Evolutionary conservation across 2,329 filamentous ascomycete species (phyloP).

Genomic region (Stachybotrys chartarum): DNA sequence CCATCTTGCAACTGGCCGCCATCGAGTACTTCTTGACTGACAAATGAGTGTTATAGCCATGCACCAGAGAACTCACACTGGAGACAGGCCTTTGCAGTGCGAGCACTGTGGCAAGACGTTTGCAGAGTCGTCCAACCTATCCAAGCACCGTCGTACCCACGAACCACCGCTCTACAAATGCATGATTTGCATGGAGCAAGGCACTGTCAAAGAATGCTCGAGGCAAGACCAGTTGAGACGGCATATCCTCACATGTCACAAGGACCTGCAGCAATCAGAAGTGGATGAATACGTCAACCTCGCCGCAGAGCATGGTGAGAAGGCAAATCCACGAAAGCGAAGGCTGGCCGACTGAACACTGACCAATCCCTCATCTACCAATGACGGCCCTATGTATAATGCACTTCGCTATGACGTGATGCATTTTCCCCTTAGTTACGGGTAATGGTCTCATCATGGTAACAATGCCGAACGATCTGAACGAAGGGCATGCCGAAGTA

Average conservation of each 20-base stretch:
- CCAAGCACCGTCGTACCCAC: constrained; percentile 44
- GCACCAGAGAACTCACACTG: constrained; percentile 60
- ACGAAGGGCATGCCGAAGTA: too few species aligned
- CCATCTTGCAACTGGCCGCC: not conserved
- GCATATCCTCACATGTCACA: not conserved
- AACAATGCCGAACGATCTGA: too few species aligned
- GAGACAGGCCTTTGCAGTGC: constrained; percentile 54
- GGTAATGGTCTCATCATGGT: too few species aligned
- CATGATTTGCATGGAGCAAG: constrained; percentile 39
- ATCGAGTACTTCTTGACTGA: constrained; percentile 7
- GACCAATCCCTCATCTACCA: too few species aligned
- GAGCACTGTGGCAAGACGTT: constrained; percentile 52
- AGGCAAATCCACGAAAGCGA: not conserved
- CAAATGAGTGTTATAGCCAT: constrained; percentile 38
- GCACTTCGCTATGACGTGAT: too few species aligned
- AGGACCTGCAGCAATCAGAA: not conserved
- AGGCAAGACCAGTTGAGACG: not conserved
- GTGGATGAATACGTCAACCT: not conserved
- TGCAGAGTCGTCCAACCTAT: constrained; percentile 58
- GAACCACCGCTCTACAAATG: not conserved
- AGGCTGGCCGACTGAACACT: not conserved
- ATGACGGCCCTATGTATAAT: too few species aligned
- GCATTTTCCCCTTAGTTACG: too few species aligned
- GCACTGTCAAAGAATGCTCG: not conserved
- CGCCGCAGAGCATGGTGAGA: not conserved